phyloP scores from a whole-genome alignment of 345 rosid species.

The Clarkia xantiana region DNA sequence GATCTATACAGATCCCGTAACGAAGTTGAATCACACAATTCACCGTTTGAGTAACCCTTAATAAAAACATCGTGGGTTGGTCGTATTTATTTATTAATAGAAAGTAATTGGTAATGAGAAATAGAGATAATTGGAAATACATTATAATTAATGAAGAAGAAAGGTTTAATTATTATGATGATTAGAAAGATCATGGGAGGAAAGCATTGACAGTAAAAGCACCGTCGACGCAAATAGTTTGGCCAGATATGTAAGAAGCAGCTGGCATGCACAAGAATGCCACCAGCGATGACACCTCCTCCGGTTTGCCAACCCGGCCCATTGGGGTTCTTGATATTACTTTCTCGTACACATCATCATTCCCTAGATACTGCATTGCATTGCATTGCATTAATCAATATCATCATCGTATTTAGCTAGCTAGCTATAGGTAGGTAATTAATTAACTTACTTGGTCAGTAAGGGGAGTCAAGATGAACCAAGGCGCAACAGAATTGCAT shows the following conservation, averaged over 20 bases:
- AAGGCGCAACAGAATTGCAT: conserved; percentile 38
- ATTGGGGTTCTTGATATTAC: conserved; percentile 19
- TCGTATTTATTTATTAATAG: too few species aligned
- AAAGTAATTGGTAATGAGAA: too few species aligned
- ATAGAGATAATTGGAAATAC: too few species aligned
- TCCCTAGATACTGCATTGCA: too few species aligned
- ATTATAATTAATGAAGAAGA: too few species aligned
- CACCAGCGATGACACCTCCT: conserved; percentile 29
- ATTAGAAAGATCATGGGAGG: neutral
- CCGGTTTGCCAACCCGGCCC: conserved; percentile 17
- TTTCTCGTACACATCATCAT: neutral
- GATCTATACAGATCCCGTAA: too few species aligned
- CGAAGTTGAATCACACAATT: too few species aligned
- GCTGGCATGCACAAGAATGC: conserved; percentile 39
- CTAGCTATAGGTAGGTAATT: neutral
- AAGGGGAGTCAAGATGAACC: conserved; percentile 18
- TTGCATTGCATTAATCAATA: too few species aligned
- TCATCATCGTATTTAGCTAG: neutral
- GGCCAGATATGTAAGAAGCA: conserved; percentile 34
- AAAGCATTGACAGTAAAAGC: conserved; percentile 27
- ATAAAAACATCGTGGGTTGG: too few species aligned
- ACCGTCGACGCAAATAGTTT: conserved; percentile 31
- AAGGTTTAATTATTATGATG: too few species aligned
- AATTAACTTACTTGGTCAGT: neutral
- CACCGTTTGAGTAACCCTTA: too few species aligned